Conservation (phyloP, 2,329 filamentous ascomycete genomes). For the Hortaea werneckii region DNA sequence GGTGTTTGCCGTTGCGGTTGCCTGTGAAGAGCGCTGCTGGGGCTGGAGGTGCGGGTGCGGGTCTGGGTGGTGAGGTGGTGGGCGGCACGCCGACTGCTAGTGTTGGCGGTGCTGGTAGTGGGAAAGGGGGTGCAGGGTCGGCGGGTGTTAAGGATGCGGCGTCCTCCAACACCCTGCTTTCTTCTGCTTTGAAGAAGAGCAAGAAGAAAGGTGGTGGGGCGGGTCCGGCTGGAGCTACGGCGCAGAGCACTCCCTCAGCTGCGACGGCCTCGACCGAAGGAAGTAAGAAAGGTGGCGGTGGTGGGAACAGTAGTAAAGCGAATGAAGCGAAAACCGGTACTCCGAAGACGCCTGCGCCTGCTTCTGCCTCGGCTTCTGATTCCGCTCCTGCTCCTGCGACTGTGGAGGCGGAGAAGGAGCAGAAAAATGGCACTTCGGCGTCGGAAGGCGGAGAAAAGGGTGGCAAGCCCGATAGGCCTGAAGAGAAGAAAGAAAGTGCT, state of each 20-base stretch:
- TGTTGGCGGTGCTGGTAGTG: no score
- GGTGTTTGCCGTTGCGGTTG: conserved; percentile 46
- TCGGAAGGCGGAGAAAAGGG: neutral
- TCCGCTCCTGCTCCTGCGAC: neutral
- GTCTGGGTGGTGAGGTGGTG: conserved; percentile 3
- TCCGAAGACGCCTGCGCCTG: neutral
- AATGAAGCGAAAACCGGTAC: neutral
- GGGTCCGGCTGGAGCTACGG: neutral
- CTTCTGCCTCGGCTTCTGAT: neutral
- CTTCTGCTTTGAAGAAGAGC: neutral
- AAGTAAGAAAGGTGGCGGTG: neutral
- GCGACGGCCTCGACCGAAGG: conserved; percentile 3
- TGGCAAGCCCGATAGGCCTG: neutral
- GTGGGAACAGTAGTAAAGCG: neutral
- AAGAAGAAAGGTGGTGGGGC: neutral
- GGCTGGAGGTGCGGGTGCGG: conserved; percentile 9
- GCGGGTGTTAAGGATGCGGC: no score
- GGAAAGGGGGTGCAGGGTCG: conserved; percentile 14
- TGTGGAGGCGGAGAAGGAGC: conserved; percentile 4
- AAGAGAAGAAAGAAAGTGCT: conserved; percentile 3
- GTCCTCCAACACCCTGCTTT: conserved; percentile 2
- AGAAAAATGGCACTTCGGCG: conserved; percentile 1
- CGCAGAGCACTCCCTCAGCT: conserved; percentile 1
- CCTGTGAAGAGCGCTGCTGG: conserved; percentile 28
- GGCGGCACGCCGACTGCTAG: no score